phyloP scores from a whole-genome alignment of 2,329 filamentous ascomycete genomes.

The Fusarium staphyleae region DNA sequence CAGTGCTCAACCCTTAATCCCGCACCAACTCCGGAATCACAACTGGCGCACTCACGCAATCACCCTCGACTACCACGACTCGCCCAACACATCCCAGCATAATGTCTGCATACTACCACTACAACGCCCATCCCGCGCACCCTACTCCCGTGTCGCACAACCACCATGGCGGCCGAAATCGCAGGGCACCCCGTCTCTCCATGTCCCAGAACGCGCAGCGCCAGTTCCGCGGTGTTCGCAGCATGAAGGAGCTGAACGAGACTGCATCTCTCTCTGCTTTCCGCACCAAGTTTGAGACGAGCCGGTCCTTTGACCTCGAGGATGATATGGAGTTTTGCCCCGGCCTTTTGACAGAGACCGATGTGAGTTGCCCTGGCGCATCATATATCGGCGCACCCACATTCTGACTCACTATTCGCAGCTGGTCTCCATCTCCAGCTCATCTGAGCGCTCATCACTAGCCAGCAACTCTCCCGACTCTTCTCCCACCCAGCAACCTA shows the following conservation, averaged over 20 bases:
- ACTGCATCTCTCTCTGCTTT: conserved; percentile 78
- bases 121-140: conserved; percentile 65
- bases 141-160: conserved; percentile 71
- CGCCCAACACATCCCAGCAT: conserved; percentile 37
- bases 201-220: conserved; percentile 84
- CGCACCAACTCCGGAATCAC: conserved; percentile 35
- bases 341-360: conserved; percentile 87
- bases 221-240: conserved; percentile 84
- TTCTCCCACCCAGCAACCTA: conserved; percentile 88
- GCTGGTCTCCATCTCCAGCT: conserved; percentile 90
- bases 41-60: conserved; percentile 10
- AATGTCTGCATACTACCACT: conserved; percentile 72
- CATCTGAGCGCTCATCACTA: conserved; percentile 92
- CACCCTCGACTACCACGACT: conserved; percentile 3
- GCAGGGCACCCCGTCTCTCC: conserved; percentile 81
- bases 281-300: conserved; percentile 87
- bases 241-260: conserved; percentile 86
- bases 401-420: conserved; percentile 56
- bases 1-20: conserved; percentile 38
- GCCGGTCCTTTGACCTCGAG: conserved; percentile 92
- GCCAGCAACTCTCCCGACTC: conserved; percentile 93
- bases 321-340: conserved; percentile 97
- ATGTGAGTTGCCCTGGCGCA: conserved; percentile 68
- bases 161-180: conserved; percentile 84
- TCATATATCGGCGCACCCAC: conserved; percentile 12